phyloP scores from a whole-genome alignment of 1,284 basidiomycete genomes.

The Ceratobasidium papillatum region DNA sequence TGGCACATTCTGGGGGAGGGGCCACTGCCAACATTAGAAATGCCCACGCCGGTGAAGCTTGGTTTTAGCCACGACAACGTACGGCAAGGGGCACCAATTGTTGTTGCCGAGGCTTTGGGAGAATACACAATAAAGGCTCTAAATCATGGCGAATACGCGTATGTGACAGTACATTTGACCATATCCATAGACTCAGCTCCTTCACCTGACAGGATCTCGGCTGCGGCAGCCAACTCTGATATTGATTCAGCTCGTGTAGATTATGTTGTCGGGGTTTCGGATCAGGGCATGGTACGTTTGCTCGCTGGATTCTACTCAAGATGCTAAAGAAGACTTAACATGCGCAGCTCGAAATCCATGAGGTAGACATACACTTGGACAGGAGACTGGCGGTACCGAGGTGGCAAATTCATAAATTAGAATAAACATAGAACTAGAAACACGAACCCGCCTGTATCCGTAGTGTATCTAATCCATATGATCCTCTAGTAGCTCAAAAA shows the following conservation, averaged over 20 bases:
- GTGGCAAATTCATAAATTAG: background rate
- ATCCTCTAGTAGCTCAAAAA: no score
- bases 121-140: background rate
- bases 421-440: background rate
- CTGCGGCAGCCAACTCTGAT: background rate
- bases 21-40: background rate
- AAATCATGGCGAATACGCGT: background rate
- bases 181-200: background rate
- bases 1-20: background rate
- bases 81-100: background rate
- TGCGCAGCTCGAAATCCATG: background rate
- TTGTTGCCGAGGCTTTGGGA: background rate
- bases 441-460: no score
- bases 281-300: background rate
- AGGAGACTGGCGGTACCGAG: background rate
- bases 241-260: background rate
- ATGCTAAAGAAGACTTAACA: no score
- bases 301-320: no score
- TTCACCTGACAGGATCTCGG: background rate
- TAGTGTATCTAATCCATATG: no score
- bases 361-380: background rate
- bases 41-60: background rate
- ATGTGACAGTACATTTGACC: background rate
- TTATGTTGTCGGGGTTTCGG: background rate
- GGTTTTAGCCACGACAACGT: background rate